Evolutionary conservation across 2,329 filamentous ascomycete species (phyloP).

Genomic region (Fulvia fulva): DNA sequence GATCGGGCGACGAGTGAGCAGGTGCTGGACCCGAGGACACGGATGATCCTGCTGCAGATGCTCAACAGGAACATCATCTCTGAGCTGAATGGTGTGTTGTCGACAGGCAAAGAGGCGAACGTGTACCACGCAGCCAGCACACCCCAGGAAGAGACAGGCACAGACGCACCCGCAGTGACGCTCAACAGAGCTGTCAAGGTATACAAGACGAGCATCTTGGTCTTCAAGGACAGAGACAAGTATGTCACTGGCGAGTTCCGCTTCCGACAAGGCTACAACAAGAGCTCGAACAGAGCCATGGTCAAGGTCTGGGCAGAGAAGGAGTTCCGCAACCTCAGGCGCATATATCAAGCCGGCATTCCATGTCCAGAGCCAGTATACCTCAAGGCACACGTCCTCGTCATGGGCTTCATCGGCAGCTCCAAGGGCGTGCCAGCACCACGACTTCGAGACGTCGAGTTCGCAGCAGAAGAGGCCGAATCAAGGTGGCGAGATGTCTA

Average conservation of each 20-base stretch:
- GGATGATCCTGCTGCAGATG: slow-evolving; percentile 93
- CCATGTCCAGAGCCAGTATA: slow-evolving; percentile 85
- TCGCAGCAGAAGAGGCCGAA: slow-evolving; percentile 60
- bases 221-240: slow-evolving; percentile 95
- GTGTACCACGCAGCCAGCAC: slow-evolving; percentile 84
- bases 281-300: slow-evolving; percentile 93
- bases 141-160: slow-evolving; percentile 51
- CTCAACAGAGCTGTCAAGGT: slow-evolving; percentile 90
- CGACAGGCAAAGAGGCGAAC: slow-evolving; percentile 96
- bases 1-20: slow-evolving; percentile 93
- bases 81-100: slow-evolving; percentile 91
- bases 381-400: slow-evolving; percentile 87
- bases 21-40: slow-evolving; percentile 87
- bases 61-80: slow-evolving; percentile 87
- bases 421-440: slow-evolving; percentile 83
- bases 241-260: slow-evolving; percentile 94
- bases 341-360: slow-evolving; percentile 79
- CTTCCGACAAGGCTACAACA: slow-evolving; percentile 87
- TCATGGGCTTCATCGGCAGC: slow-evolving; percentile 91
- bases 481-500: slow-evolving; percentile 76
- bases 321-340: slow-evolving; percentile 88
- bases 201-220: slow-evolving; percentile 96
- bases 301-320: slow-evolving; percentile 99
- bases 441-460: slow-evolving; percentile 77
- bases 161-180: slow-evolving; percentile 41